phyloP scores from a whole-genome alignment of 2,329 filamentous ascomycete species.

The Leptosphaerulina australis region DNA sequence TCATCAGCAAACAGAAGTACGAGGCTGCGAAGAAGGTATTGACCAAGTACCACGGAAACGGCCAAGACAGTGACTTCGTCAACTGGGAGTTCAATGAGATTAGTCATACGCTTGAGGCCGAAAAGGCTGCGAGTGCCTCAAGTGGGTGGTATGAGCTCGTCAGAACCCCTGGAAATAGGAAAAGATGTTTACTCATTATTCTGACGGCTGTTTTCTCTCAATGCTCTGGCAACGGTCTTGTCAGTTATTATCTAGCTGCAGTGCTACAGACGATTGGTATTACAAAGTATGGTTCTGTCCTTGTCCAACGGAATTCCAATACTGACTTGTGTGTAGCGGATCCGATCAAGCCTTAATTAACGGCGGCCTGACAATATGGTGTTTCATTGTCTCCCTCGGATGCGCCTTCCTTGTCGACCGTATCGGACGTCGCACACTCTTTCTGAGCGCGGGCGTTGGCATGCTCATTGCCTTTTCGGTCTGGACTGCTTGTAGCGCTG shows the following conservation, averaged over 20 bases:
- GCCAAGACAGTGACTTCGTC: conserved; percentile 22
- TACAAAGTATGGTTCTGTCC: conserved; percentile 38
- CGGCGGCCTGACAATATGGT: conserved; percentile 64
- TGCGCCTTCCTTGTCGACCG: conserved; percentile 40
- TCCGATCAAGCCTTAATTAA: conserved; percentile 52
- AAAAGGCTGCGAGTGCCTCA: conserved; percentile 17
- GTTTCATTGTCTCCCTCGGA: conserved; percentile 60
- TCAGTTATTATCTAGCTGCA: conserved; percentile 22
- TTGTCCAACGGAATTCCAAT: background rate
- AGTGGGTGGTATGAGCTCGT: conserved; percentile 27
- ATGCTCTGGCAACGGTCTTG: conserved; percentile 24
- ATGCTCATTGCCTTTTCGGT: conserved; percentile 43
- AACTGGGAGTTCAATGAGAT: conserved; percentile 27
- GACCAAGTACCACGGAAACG: conserved; percentile 27
- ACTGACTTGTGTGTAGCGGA: conserved; percentile 17
- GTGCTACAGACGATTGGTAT: conserved; percentile 27
- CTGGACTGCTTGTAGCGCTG: conserved; percentile 35
- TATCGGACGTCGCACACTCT: conserved; percentile 41
- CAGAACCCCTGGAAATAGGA: conserved; percentile 25
- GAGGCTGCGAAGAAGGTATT: conserved; percentile 16
- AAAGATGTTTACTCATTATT: conserved; percentile 23
- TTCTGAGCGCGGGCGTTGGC: conserved; percentile 40
- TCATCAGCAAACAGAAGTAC: conserved; percentile 23
- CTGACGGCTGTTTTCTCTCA: conserved; percentile 25
- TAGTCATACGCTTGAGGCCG: conserved; percentile 21